Percentiles rank a stretch among this genome's conserved stretches.
These are phyloP conservation scores for Cymbidium sinense DNA, from an alignment of 106 monocot genomes.

Conservation along the genomic window DNA sequence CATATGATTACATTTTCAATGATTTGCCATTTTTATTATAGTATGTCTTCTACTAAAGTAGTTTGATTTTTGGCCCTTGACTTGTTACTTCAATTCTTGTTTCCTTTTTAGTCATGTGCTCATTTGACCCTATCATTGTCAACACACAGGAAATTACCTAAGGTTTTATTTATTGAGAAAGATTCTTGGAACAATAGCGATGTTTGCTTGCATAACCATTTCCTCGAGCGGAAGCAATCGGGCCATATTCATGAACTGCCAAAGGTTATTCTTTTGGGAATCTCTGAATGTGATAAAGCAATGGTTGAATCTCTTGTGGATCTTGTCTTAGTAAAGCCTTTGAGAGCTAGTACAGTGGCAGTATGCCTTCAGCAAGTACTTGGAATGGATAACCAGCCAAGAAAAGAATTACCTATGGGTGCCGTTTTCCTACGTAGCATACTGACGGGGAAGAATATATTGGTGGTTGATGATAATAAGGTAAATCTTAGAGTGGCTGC, in stretches of 20 bases:
- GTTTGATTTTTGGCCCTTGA: too few species aligned
- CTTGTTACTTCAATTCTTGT: background rate
- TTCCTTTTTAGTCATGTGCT: background rate
- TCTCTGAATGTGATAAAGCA: constrained; percentile 51
- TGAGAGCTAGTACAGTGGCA: constrained; percentile 72
- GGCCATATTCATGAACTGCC: constrained; percentile 28
- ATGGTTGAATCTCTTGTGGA: constrained; percentile 33
- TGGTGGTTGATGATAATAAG: constrained; percentile 96
- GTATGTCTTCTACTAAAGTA: too few species aligned
- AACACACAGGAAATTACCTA: constrained; percentile 25
- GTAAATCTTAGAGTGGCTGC: constrained; percentile 93
- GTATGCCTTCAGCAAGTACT: constrained; percentile 68
- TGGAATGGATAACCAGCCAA: constrained; percentile 31
- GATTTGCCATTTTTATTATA: background rate
- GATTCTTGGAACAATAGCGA: constrained; percentile 46
- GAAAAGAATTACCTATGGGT: constrained; percentile 35
- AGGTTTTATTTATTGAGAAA: constrained; percentile 63
- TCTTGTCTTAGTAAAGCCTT: constrained; percentile 64
- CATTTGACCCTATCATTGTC: background rate
- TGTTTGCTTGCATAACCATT: constrained; percentile 15
- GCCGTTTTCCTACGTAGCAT: constrained; percentile 45
- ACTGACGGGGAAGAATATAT: constrained; percentile 72
- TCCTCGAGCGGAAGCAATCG: constrained; percentile 32
- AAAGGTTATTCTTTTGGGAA: constrained; percentile 56
- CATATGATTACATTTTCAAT: background rate